Conservation (phyloP, 1,139 yeast species). For the Sugiyamaella pinicola region DNA sequence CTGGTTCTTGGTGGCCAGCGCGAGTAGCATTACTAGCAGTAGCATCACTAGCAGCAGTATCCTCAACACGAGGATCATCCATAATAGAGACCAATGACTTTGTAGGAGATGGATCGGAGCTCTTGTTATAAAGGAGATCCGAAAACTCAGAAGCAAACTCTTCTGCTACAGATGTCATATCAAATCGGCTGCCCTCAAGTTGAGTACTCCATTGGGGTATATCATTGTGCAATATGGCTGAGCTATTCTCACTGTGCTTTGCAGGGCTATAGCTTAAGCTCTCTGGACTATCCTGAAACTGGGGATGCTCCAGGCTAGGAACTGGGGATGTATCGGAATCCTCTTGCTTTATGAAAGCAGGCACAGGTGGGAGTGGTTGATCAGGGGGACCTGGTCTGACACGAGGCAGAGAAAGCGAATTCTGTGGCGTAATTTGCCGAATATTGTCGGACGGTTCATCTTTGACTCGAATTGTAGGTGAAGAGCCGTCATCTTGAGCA, state of each 20-base stretch:
- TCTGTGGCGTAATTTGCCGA: neutral
- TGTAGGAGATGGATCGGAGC: neutral
- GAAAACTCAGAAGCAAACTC: slow-evolving; percentile 32
- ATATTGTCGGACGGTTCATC: slow-evolving; percentile 1
- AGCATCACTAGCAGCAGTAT: neutral
- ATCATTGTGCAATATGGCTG: slow-evolving; percentile 6
- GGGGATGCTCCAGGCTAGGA: slow-evolving; percentile 28
- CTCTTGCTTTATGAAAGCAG: slow-evolving; percentile 4
- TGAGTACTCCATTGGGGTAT: slow-evolving; percentile 7
- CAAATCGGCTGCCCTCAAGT: slow-evolving; percentile 3
- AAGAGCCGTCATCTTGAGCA: neutral
- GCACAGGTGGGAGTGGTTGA: slow-evolving; percentile 15
- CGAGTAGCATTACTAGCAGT: no score
- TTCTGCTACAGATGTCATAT: slow-evolving; percentile 23
- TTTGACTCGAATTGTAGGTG: neutral
- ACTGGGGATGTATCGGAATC: slow-evolving; percentile 27
- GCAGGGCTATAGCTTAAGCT: slow-evolving; percentile 26
- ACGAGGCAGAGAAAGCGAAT: neutral
- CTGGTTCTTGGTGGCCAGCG: neutral
- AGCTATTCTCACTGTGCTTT: slow-evolving; percentile 17
- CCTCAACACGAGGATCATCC: neutral
- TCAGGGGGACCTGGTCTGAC: slow-evolving; percentile 4
- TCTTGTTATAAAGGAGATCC: slow-evolving; percentile 23
- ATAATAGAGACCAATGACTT: neutral
- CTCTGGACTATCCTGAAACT: slow-evolving; percentile 20